Percentiles rank a stretch among this genome's conserved stretches.
Evolutionary conservation across 2,329 filamentous ascomycete genomes (phyloP).

Genomic region (Phyllosticta citriasiana): DNA sequence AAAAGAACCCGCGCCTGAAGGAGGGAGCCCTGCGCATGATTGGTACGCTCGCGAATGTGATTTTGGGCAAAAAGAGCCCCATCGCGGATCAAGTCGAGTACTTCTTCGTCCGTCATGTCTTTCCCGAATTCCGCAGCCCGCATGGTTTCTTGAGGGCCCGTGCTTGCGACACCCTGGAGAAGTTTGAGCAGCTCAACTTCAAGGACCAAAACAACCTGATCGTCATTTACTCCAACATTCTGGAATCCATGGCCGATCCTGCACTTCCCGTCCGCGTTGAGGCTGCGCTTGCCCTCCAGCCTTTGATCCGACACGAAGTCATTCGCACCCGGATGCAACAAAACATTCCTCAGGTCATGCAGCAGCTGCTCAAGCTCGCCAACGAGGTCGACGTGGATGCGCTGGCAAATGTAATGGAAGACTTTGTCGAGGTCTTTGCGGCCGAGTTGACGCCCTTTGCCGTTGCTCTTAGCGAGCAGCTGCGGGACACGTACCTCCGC

Average conservation of each 20-base stretch:
- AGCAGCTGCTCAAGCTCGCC: slow-evolving; percentile 89
- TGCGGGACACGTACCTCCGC: slow-evolving; percentile 89
- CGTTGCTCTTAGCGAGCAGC: slow-evolving; percentile 87
- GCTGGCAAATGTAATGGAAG: slow-evolving; percentile 97
- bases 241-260: slow-evolving; percentile 94
- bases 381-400: slow-evolving; percentile 98
- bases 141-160: slow-evolving; percentile 89
- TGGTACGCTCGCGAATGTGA: slow-evolving; percentile 84
- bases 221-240: slow-evolving; percentile 90
- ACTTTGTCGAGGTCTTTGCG: slow-evolving; percentile 98
- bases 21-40: slow-evolving; percentile 97
- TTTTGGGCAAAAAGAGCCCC: slow-evolving; percentile 94
- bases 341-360: slow-evolving; percentile 98
- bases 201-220: slow-evolving; percentile 93
- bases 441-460: slow-evolving; percentile 93
- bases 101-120: slow-evolving; percentile 96
- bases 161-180: slow-evolving; percentile 94
- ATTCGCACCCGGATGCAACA: slow-evolving; percentile 94
- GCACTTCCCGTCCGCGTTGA: slow-evolving; percentile 90
- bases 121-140: slow-evolving; percentile 89
- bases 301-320: slow-evolving; percentile 87
- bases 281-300: slow-evolving; percentile 85
- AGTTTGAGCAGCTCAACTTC: slow-evolving; percentile 95
- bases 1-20: slow-evolving; percentile 92
- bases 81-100: slow-evolving; percentile 97